Conservation (phyloP, 148 eudicot species). For the Pharnaceum exiguum region DNA sequence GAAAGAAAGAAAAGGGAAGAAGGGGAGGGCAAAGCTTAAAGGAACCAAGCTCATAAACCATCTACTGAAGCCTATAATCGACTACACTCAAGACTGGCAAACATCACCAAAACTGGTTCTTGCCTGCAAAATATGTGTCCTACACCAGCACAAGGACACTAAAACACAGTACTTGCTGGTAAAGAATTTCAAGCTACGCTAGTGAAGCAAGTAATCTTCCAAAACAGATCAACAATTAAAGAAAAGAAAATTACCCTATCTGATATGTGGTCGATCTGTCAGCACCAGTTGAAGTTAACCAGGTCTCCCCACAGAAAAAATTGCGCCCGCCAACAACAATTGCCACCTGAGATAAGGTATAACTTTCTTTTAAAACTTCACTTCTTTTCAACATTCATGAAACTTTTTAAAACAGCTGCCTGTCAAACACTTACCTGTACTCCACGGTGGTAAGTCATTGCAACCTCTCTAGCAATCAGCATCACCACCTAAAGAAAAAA, state of each 20-base stretch:
- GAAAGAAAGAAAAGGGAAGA: too few species aligned
- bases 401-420: not conserved
- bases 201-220: not conserved
- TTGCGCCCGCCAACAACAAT: conserved; percentile 95
- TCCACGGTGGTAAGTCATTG: conserved; percentile 70
- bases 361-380: too few species aligned
- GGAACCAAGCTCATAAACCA: too few species aligned
- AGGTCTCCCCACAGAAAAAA: conserved; percentile 91
- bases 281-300: conserved; percentile 80
- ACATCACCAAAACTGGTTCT: too few species aligned
- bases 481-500: conserved; percentile 64
- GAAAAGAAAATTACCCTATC: conserved; percentile 60
- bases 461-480: conserved; percentile 90
- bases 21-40: too few species aligned
- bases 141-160: not conserved
- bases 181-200: not conserved
- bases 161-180: not conserved
- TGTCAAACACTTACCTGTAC: conserved; percentile 59
- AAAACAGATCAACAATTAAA: not conserved
- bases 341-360: conserved; percentile 55
- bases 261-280: conserved; percentile 92
- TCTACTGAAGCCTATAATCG: too few species aligned
- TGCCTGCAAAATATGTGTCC: too few species aligned
- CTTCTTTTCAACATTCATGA: not conserved
- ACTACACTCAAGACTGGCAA: too few species aligned